These are phyloP conservation scores for Halenospora varia DNA, from an alignment of 495 filamentous ascomycete genomes.

Conservation along the genomic window DNA sequence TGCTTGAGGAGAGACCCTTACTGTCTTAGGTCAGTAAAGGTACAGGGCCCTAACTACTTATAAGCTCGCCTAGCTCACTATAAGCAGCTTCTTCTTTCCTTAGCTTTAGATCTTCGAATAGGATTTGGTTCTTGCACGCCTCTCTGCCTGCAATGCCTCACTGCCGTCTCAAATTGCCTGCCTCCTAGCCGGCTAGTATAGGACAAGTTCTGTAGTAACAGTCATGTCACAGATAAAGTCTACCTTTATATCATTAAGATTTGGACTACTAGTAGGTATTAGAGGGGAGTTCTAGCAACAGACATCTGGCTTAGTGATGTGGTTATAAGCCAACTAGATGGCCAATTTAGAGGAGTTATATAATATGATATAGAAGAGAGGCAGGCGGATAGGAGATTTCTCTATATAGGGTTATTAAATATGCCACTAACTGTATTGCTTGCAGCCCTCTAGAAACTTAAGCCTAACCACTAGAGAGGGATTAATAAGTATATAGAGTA, in stretches of 20 bases:
- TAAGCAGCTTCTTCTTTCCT: too few relatives aligned
- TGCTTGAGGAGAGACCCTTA: too few relatives aligned
- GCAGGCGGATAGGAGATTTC: constrained; percentile 21
- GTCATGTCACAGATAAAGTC: constrained; percentile 31
- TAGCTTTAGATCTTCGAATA: too few relatives aligned
- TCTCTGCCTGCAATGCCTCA: too few relatives aligned
- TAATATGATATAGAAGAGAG: constrained; percentile 39
- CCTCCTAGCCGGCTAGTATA: constrained; percentile 36
- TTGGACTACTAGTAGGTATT: constrained; percentile 44
- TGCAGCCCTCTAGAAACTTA: neutral
- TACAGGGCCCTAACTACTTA: too few relatives aligned
- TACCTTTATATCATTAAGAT: constrained; percentile 35
- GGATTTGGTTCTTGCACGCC: too few relatives aligned
- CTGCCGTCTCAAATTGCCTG: too few relatives aligned
- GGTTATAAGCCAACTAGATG: constrained; percentile 32
- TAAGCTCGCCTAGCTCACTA: too few relatives aligned
- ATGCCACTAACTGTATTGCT: constrained; percentile 28
- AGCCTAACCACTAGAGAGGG: neutral
- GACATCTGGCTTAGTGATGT: constrained; percentile 43
- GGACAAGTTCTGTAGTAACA: constrained; percentile 29
- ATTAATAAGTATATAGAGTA: too few relatives aligned
- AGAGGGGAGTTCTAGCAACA: constrained; percentile 33
- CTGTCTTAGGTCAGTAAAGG: too few relatives aligned
- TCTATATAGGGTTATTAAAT: constrained; percentile 30
- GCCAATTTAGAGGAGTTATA: constrained; percentile 28